These are phyloP conservation scores for Fusarium siculi DNA, from an alignment of 2,329 filamentous ascomycete genomes.

Conservation along the genomic window DNA sequence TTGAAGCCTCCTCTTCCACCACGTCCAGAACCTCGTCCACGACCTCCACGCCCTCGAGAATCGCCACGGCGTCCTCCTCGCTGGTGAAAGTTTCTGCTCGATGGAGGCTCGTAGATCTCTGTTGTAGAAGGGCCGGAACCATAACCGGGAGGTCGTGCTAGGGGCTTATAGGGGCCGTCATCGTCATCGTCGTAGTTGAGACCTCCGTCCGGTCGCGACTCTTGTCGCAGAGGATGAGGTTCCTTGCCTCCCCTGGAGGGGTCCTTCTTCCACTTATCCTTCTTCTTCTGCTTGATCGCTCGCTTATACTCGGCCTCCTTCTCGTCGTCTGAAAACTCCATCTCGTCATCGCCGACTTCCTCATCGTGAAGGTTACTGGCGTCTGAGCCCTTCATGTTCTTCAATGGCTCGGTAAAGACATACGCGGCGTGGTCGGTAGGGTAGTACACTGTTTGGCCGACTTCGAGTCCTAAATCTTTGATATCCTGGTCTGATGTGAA, in stretches of 20 bases:
- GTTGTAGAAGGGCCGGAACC: constrained; percentile 59
- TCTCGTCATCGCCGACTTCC: constrained; percentile 84
- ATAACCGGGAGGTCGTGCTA: constrained; percentile 74
- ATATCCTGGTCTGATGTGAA: constrained; percentile 78
- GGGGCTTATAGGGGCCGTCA: constrained; percentile 76
- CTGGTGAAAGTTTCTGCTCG: constrained; percentile 46
- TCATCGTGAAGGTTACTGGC: constrained; percentile 96
- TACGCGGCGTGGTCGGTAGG: constrained; percentile 81
- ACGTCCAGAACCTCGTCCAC: constrained; percentile 55
- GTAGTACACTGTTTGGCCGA: constrained; percentile 81
- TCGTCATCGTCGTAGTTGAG: constrained; percentile 76
- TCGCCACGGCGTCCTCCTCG: constrained; percentile 59
- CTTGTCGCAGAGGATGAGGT: constrained; percentile 55
- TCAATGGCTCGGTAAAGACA: constrained; percentile 87
- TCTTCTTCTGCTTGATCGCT: constrained; percentile 74
- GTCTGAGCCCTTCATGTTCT: constrained; percentile 85
- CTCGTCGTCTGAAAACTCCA: constrained; percentile 97
- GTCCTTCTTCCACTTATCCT: constrained; percentile 58
- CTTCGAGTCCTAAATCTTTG: constrained; percentile 70
- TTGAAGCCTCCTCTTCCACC: constrained; percentile 52
- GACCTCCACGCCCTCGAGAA: constrained; percentile 56
- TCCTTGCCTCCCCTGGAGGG: constrained; percentile 52
- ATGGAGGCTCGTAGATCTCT: constrained; percentile 51
- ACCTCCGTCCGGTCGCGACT: constrained; percentile 54
- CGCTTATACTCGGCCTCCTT: constrained; percentile 86